A percentile compares a stretch with the other conserved stretches of the same genome.
These are phyloP conservation scores for Colletotrichum orbiculare DNA, from an alignment of 2,329 filamentous ascomycete species.

Conservation along the genomic window DNA sequence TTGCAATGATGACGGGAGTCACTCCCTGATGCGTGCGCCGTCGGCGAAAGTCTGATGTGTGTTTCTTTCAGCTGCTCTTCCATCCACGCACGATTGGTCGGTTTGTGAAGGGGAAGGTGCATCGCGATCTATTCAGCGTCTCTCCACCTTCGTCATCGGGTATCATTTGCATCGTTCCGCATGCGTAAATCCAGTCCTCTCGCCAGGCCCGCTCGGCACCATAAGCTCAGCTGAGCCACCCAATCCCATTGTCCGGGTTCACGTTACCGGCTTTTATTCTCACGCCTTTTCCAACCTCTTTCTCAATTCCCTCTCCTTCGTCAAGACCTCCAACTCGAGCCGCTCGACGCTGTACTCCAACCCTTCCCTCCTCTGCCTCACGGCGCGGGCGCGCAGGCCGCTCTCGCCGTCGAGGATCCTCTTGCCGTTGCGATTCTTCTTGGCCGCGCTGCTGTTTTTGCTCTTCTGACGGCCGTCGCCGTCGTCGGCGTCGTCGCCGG, in stretches of 20 bases:
- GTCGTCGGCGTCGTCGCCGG: constrained; percentile 40
- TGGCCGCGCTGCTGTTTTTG: constrained; percentile 40
- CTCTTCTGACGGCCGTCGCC: constrained; percentile 32
- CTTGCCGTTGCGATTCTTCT: constrained; percentile 23
- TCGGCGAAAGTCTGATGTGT: too few species aligned
- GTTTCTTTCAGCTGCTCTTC: too few species aligned
- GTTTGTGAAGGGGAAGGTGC: too few species aligned
- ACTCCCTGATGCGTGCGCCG: too few species aligned
- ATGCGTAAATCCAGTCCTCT: not conserved
- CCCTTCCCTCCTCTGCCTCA: constrained; percentile 85
- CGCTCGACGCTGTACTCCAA: constrained; percentile 88
- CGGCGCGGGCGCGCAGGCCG: constrained; percentile 65
- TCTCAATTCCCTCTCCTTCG: constrained; percentile 72
- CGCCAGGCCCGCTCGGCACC: too few species aligned
- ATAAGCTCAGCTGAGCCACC: too few species aligned
- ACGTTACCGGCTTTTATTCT: not conserved
- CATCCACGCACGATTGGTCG: too few species aligned
- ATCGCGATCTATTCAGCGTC: not conserved
- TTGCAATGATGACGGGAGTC: too few species aligned
- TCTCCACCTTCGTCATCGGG: constrained; percentile 12
- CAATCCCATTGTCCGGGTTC: too few species aligned
- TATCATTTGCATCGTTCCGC: constrained; percentile 25
- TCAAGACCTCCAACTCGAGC: constrained; percentile 85
- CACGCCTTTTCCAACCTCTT: constrained; percentile 58
- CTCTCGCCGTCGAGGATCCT: constrained; percentile 63